Percentiles rank a stretch among this genome's conserved stretches.
Conservation (phyloP, 2,329 filamentous ascomycete species). For the Periconia macrospinosa region DNA sequence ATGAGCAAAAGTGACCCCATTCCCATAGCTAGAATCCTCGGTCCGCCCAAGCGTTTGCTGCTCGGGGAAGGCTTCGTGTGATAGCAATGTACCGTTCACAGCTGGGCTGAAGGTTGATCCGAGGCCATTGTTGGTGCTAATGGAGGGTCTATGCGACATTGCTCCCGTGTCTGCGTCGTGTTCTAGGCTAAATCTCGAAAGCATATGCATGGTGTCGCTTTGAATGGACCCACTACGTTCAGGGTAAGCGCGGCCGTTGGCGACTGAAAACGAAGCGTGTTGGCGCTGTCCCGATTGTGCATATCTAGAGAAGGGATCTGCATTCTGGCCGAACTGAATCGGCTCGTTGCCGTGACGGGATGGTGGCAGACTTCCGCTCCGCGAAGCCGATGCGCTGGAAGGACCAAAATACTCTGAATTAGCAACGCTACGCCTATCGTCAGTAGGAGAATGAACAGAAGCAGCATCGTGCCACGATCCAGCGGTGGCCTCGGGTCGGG, state of each 20-base stretch:
- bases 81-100: constrained; percentile 21
- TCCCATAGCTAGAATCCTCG: constrained; percentile 22
- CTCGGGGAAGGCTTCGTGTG: constrained; percentile 30
- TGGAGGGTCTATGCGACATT: constrained; percentile 34
- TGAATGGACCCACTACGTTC: constrained; percentile 44
- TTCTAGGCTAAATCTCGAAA: constrained; percentile 39
- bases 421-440: constrained; percentile 45
- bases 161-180: constrained; percentile 37
- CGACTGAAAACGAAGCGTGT: constrained; percentile 53
- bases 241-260: constrained; percentile 42
- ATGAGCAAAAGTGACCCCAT: constrained; percentile 36
- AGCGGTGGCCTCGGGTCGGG: constrained; percentile 27
- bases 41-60: constrained; percentile 19
- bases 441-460: constrained; percentile 46
- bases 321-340: constrained; percentile 33
- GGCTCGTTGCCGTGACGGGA: constrained; percentile 55
- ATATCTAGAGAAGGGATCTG: constrained; percentile 31
- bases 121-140: constrained; percentile 33
- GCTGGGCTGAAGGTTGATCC: constrained; percentile 23
- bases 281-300: constrained; percentile 46
- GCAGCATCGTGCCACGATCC: constrained; percentile 38
- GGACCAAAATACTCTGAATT: constrained; percentile 49
- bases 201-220: constrained; percentile 41
- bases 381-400: constrained; percentile 50
- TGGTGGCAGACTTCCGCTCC: constrained; percentile 59